Conservation (phyloP, 805 yeast species). For the Phaffomyces antillensis region DNA sequence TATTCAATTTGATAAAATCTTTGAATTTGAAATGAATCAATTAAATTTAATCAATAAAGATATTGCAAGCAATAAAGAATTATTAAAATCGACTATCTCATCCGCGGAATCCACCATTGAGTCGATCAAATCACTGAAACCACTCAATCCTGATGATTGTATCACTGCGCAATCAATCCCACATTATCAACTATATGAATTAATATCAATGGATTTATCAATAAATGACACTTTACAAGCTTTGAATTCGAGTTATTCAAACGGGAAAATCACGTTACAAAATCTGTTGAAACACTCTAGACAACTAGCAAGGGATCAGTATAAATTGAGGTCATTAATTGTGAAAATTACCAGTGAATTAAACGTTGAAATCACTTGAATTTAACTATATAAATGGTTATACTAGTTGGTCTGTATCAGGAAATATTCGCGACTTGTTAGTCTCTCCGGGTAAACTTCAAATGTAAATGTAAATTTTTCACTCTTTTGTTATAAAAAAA, state of each 20-base stretch:
- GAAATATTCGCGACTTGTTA: not conserved
- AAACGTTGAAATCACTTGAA: constrained; percentile 2
- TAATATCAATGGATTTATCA: constrained; percentile 61
- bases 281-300: constrained; percentile 37
- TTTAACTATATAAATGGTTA: no score
- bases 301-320: constrained; percentile 57
- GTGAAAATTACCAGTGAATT: constrained; percentile 28
- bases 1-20: constrained; percentile 30
- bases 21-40: constrained; percentile 27
- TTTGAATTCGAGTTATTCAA: constrained; percentile 48
- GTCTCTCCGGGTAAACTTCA: not conserved
- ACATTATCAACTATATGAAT: constrained; percentile 54
- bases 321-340: constrained; percentile 41
- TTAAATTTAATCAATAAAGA: constrained; percentile 22
- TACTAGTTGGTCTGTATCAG: not conserved
- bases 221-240: constrained; percentile 60
- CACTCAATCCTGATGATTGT: constrained; percentile 34
- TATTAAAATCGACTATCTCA: constrained; percentile 24
- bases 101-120: constrained; percentile 25
- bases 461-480: not conserved
- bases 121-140: constrained; percentile 26
- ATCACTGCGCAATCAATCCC: constrained; percentile 46
- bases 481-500: not conserved
- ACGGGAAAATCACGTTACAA: constrained; percentile 37
- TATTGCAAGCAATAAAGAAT: constrained; percentile 23